Percentiles rank a stretch among this genome's conserved stretches.
These are phyloP conservation scores for Rachicladosporium sp. DNA, from an alignment of 2,329 filamentous ascomycete genomes.

Conservation along the genomic window DNA sequence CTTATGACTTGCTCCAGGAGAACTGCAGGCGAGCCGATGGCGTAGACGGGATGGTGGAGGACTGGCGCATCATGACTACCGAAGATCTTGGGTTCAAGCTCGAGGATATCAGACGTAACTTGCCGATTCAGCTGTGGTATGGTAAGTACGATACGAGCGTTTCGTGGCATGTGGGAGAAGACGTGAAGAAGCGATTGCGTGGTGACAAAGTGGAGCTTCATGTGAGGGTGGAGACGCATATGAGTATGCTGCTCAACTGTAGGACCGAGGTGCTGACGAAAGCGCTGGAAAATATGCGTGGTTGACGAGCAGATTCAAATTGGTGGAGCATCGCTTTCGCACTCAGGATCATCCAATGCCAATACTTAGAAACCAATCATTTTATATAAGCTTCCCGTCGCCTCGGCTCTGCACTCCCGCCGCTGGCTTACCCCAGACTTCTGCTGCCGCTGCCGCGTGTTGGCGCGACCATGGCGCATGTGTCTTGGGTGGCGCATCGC, in stretches of 20 bases:
- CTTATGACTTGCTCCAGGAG: constrained; percentile 1
- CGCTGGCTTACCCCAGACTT: too few species aligned
- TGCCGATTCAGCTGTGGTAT: constrained; percentile 3
- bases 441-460: too few species aligned
- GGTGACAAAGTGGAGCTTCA: neutral
- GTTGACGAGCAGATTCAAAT: too few species aligned
- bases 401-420: too few species aligned
- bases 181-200: neutral
- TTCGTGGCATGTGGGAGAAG: constrained; percentile 1
- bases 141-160: constrained; percentile 1
- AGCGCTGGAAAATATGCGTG: too few species aligned
- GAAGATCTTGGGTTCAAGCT: constrained; percentile 2
- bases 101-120: neutral
- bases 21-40: neutral
- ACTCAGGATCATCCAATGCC: too few species aligned
- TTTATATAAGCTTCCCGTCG: too few species aligned
- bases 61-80: constrained; percentile 1
- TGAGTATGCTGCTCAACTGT: neutral
- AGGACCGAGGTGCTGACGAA: too few species aligned
- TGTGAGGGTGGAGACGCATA: constrained; percentile 1
- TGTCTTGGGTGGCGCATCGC: too few species aligned
- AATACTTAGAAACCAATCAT: too few species aligned
- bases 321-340: too few species aligned
- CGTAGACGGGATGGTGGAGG: neutral
- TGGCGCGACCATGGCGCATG: too few species aligned